A percentile compares a stretch with the other conserved stretches of the same genome.
phyloP scores from a whole-genome alignment of 257 asterid species.

The Plantago major region DNA sequence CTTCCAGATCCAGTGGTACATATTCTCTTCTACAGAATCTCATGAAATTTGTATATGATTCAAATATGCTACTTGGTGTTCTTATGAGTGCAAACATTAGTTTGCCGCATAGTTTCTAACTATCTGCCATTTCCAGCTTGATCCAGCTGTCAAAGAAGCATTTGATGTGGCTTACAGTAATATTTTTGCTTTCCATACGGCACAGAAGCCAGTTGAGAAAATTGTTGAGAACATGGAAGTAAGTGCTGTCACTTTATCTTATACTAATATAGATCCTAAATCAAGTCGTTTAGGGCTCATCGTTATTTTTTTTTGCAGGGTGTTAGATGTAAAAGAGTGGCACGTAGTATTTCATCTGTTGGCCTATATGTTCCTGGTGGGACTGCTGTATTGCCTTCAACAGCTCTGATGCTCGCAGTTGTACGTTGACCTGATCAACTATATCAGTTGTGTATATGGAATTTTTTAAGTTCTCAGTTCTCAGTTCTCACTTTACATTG shows the following conservation, averaged over 20 bases:
- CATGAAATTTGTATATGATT: constrained; percentile 5
- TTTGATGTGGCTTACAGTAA: constrained; percentile 93
- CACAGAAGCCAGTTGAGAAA: constrained; percentile 83
- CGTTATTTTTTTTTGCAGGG: constrained; percentile 51
- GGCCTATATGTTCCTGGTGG: constrained; percentile 99
- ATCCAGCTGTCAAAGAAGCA: constrained; percentile 73
- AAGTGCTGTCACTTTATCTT: constrained; percentile 25
- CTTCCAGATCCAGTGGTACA: constrained; percentile 87
- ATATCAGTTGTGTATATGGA: constrained; percentile 2
- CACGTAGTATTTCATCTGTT: constrained; percentile 79
- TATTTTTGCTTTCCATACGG: constrained; percentile 82
- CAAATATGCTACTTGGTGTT: constrained; percentile 13
- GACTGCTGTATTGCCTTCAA: constrained; percentile 97
- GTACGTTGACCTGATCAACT: constrained; percentile 48
- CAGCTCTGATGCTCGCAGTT: constrained; percentile 97
- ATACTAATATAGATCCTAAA: background rate
- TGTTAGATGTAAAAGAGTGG: constrained; percentile 91
- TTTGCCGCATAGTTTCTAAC: constrained; percentile 17
- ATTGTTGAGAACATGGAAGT: constrained; percentile 85
- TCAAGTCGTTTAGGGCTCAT: constrained; percentile 11
- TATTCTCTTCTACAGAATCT: constrained; percentile 2
- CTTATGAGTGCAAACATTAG: constrained; percentile 10
- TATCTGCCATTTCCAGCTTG: constrained; percentile 47
- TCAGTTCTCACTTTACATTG: constrained; percentile 9
- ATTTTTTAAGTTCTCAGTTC: constrained; percentile 7